phyloP scores from a whole-genome alignment of 129 eudicot genomes.

The Lactuca saligna region DNA sequence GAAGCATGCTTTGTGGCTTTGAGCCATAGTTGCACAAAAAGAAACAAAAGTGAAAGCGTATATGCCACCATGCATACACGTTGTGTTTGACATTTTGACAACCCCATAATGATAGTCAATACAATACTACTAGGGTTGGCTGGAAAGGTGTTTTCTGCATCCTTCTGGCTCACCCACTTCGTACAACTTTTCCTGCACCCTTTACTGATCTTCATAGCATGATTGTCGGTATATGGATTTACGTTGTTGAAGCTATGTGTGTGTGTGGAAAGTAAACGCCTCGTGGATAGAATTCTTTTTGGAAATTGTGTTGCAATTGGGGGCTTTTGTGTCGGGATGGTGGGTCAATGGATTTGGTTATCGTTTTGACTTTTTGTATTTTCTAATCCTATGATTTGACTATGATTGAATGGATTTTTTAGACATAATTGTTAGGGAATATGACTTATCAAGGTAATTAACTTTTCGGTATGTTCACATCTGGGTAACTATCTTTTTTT shows the following conservation, averaged over 20 bases:
- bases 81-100: slow-evolving; percentile 21
- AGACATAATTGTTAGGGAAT: too few relatives aligned
- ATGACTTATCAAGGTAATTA: too few relatives aligned
- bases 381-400: slow-evolving; percentile 17
- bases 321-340: slow-evolving; percentile 11
- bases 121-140: slow-evolving; percentile 12
- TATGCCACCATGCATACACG: slow-evolving; percentile 34
- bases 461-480: too few relatives aligned
- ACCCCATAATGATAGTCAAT: slow-evolving; percentile 25
- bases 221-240: slow-evolving; percentile 1
- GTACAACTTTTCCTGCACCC: slow-evolving; percentile 16
- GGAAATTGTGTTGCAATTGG: slow-evolving; percentile 4
- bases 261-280: slow-evolving; percentile 24
- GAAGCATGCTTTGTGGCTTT: slow-evolving; percentile 25
- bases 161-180: slow-evolving; percentile 17
- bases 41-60: slow-evolving; percentile 17
- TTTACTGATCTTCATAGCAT: slow-evolving; percentile 2
- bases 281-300: slow-evolving; percentile 5
- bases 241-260: slow-evolving; percentile 7
- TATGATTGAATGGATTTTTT: background rate
- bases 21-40: slow-evolving; percentile 25
- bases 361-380: slow-evolving; percentile 9
- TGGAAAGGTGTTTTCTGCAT: slow-evolving; percentile 18
- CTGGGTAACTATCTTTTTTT: too few relatives aligned
- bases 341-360: slow-evolving; percentile 21